Evolutionary conservation across 2,329 filamentous ascomycete species (phyloP).

Genomic region (Xylariales sp.): DNA sequence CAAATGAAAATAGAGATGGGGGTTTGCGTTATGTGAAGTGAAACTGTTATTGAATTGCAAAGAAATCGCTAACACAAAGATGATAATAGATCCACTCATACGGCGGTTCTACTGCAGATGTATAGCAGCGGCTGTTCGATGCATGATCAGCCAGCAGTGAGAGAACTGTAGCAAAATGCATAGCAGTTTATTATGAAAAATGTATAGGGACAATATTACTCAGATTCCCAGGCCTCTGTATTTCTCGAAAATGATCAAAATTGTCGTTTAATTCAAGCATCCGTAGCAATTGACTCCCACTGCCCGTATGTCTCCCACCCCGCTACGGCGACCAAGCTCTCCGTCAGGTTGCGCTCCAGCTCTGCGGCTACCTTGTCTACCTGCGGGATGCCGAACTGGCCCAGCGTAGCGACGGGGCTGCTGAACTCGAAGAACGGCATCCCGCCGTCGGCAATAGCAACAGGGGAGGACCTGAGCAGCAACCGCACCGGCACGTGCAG

Average conservation of each 20-base stretch:
- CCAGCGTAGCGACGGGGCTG: background rate
- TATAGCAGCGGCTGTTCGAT: too few relatives aligned
- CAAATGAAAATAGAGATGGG: background rate
- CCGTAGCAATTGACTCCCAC: background rate
- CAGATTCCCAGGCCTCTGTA: background rate
- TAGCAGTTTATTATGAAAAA: too few relatives aligned
- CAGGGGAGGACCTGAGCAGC: background rate
- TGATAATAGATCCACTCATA: constrained; percentile 6
- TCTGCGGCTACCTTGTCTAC: background rate
- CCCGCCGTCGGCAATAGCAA: too few relatives aligned
- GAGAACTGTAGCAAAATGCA: too few relatives aligned
- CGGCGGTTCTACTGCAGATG: constrained; percentile 3
- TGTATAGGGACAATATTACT: too few relatives aligned
- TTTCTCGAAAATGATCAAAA: too few relatives aligned
- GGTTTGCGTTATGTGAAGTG: too few relatives aligned
- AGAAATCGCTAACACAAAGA: too few relatives aligned
- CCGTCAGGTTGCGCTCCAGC: background rate
- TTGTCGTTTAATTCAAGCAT: background rate
- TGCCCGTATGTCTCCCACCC: background rate
- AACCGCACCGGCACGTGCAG: background rate
- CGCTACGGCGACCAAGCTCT: background rate
- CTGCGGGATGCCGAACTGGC: background rate
- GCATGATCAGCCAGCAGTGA: too few relatives aligned
- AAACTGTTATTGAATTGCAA: too few relatives aligned
- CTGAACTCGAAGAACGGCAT: background rate